These are phyloP conservation scores for Alisma plantagoaquatica DNA, from an alignment of 106 monocot species.

Conservation along the genomic window DNA sequence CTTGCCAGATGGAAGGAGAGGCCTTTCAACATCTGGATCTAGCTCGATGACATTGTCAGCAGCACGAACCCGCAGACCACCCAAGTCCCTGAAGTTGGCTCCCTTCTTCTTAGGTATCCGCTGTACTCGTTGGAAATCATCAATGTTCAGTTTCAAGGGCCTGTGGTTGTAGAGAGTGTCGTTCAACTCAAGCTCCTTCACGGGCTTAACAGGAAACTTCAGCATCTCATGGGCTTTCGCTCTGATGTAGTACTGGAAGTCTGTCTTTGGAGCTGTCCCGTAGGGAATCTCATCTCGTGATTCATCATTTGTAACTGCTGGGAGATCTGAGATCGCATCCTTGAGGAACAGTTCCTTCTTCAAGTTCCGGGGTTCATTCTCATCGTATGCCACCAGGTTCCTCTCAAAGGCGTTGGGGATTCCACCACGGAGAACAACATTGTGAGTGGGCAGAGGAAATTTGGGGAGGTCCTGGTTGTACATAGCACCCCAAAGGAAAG, in stretches of 20 bases:
- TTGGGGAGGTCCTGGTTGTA: slow-evolving; percentile 41
- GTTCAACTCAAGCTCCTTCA: background rate
- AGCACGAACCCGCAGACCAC: slow-evolving; percentile 9
- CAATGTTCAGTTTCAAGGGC: slow-evolving; percentile 11
- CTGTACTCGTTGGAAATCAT: slow-evolving; percentile 15
- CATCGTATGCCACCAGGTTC: slow-evolving; percentile 54
- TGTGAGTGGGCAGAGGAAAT: slow-evolving; percentile 65
- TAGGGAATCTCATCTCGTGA: slow-evolving; percentile 47
- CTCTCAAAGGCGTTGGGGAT: slow-evolving; percentile 59
- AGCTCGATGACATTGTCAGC: slow-evolving; percentile 15
- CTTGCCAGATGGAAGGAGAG: slow-evolving; percentile 8
- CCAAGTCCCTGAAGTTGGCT: slow-evolving; percentile 15
- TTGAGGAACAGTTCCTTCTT: slow-evolving; percentile 35
- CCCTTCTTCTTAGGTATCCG: slow-evolving; percentile 19
- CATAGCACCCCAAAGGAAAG: slow-evolving; percentile 54
- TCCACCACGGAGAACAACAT: slow-evolving; percentile 45
- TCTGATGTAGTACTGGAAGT: slow-evolving; percentile 43
- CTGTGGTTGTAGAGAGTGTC: slow-evolving; percentile 10
- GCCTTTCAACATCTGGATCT: slow-evolving; percentile 10
- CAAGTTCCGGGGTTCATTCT: slow-evolving; percentile 20
- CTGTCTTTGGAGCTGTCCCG: slow-evolving; percentile 19
- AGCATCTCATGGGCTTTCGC: too few species aligned
- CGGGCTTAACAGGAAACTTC: too few species aligned
- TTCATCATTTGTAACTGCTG: slow-evolving; percentile 37
- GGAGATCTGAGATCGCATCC: slow-evolving; percentile 75